phyloP scores from a whole-genome alignment of 805 yeast species.

The Candida incommunis region DNA sequence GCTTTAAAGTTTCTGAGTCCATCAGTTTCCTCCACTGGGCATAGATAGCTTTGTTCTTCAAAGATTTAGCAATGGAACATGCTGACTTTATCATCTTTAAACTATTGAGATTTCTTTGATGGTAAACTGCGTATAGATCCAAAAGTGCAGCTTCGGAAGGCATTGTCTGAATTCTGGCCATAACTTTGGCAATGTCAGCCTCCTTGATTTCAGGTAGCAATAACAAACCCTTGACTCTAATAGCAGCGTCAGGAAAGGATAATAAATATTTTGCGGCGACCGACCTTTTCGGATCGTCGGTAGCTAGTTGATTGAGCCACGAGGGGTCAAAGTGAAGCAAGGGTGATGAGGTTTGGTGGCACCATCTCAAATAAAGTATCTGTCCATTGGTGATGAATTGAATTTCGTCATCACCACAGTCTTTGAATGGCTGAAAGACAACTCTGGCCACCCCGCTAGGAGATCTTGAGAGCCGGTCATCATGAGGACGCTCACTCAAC shows the following conservation, averaged over 20 bases:
- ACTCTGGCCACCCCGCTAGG: background rate
- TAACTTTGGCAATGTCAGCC: background rate
- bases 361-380: background rate
- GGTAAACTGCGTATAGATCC: background rate
- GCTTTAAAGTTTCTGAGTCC: too few species aligned
- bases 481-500: background rate
- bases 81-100: background rate
- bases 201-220: background rate
- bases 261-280: background rate
- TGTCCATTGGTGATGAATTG: background rate
- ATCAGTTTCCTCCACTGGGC: background rate
- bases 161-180: background rate
- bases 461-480: background rate
- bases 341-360: background rate
- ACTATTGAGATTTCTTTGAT: background rate
- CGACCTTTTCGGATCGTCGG: background rate
- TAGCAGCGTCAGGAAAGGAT: background rate
- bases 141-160: background rate
- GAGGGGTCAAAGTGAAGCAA: background rate
- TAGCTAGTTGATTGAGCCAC: background rate
- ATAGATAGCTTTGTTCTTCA: background rate
- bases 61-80: background rate
- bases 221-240: background rate
- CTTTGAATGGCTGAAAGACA: background rate
- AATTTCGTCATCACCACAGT: background rate